Base-by-base conservation (phyloP, 139 green algal species). In the Micractinium sp. region DNA sequence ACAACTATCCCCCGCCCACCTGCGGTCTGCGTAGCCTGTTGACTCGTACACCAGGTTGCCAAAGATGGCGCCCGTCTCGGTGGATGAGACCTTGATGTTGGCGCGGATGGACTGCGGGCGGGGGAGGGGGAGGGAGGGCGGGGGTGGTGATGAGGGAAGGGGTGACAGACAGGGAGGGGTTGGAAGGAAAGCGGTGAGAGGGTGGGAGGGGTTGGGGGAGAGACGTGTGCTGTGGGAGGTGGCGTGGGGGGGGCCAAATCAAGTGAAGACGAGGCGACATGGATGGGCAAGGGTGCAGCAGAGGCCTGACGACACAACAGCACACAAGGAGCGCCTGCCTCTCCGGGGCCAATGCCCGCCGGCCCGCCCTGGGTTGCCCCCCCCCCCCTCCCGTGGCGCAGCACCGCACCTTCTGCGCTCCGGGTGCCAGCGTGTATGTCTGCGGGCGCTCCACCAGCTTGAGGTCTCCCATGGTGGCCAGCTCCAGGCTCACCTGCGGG, bases 51-150 rank as follows among this genome's bases (percentile, higher is more conserved):
- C 97, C 61, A 99, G 97, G 95, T 99, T 99, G 89, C 98, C 98
- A 92, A 99, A 99, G 85, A 99, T 99, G 90, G 99, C 98, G 33
- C 98, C 98, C 47, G 98, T 99, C 93, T 99, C 98, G 16, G 98
- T 99, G 66, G 94, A 98, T 0, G 97, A 99, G 15, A 99, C 97
- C 94, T 98, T 93, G 73, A 94, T 92, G 82, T 91, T 92, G 47
- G 91, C 89, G 39, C 85, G 81, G 84, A 88, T 88, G 67, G 82
- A 87, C 84, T 88, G 84, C 67, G 3, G 14, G 33, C 2, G 22
- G 82, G 33, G 35, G 38, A 53, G 36, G 38, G 14, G 27, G 36
- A 22, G 66, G 15, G 36, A 3, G 63, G n/a, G 56, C 25, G 18
- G 33, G 60, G 80, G 56, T n/a, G 16, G 36, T 14, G 75, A 39